Conservation (phyloP, 257 asterid genomes). For the Ehretia macrophylla region DNA sequence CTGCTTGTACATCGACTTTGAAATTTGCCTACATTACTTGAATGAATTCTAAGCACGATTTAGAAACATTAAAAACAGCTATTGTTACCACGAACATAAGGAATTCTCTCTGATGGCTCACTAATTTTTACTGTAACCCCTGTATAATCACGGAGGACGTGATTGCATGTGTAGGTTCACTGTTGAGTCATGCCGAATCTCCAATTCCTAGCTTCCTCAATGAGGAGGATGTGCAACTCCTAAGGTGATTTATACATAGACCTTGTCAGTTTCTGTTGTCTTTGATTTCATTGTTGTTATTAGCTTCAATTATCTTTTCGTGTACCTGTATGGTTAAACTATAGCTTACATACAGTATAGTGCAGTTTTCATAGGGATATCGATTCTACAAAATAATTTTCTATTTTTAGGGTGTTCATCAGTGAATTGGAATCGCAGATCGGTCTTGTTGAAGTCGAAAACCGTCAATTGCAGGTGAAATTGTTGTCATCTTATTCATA, state of each 20-base stretch:
- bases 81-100: slow-evolving; percentile 63
- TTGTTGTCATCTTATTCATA: slow-evolving; percentile 12
- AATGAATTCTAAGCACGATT: too few relatives aligned
- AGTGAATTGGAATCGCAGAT: slow-evolving; percentile 47
- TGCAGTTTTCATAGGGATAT: too few relatives aligned
- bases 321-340: too few relatives aligned
- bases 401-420: slow-evolving; percentile 65
- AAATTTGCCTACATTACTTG: too few relatives aligned
- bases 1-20: too few relatives aligned
- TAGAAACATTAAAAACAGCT: too few relatives aligned
- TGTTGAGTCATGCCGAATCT: slow-evolving; percentile 89
- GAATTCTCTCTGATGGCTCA: slow-evolving; percentile 21
- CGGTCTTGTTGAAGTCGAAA: slow-evolving; percentile 47
- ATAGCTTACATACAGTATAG: too few relatives aligned
- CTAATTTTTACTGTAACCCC: slow-evolving; percentile 3
- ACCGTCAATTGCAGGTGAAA: slow-evolving; percentile 51
- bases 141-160: slow-evolving; percentile 21
- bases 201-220: slow-evolving; percentile 73
- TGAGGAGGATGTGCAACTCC: slow-evolving; percentile 87
- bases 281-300: background rate
- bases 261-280: slow-evolving; percentile 4
- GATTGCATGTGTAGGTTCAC: slow-evolving; percentile 58
- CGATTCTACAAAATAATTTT: background rate
- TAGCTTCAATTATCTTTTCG: too few relatives aligned
- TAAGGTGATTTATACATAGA: slow-evolving; percentile 51